phyloP scores from a whole-genome alignment of 148 eudicot genomes.

The Chenopodium berlandieri region DNA sequence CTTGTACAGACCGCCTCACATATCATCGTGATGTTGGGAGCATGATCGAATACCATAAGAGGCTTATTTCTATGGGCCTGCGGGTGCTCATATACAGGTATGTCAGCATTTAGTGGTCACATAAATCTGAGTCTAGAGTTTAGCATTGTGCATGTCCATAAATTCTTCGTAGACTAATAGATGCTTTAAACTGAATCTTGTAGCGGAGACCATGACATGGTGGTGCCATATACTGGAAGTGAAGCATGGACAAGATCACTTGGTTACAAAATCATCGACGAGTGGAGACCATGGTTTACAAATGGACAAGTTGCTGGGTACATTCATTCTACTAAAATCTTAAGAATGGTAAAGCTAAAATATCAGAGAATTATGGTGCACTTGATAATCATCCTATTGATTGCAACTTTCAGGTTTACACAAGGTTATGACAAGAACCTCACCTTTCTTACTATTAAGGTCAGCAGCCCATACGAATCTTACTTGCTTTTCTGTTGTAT shows the following conservation, averaged over 20 bases:
- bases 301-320: constrained; percentile 37
- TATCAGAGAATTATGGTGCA: not conserved
- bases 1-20: constrained; percentile 15
- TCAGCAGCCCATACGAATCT: not conserved
- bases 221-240: constrained; percentile 35
- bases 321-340: not conserved
- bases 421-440: constrained; percentile 37
- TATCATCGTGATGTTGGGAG: constrained; percentile 26
- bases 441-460: constrained; percentile 40
- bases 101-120: not conserved
- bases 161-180: not conserved
- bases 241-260: constrained; percentile 35
- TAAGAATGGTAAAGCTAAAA: not conserved
- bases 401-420: constrained; percentile 26
- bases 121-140: not conserved
- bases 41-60: constrained; percentile 35
- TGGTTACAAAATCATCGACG: constrained; percentile 31
- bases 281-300: constrained; percentile 33
- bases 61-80: constrained; percentile 29
- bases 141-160: not conserved
- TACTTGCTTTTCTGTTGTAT: no score
- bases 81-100: constrained; percentile 40
- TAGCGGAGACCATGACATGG: constrained; percentile 43
- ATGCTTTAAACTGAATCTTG: not conserved
- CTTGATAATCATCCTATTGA: not conserved